Conservation (phyloP, 352 stramenopile species). For the Pythium sukuiense region DNA sequence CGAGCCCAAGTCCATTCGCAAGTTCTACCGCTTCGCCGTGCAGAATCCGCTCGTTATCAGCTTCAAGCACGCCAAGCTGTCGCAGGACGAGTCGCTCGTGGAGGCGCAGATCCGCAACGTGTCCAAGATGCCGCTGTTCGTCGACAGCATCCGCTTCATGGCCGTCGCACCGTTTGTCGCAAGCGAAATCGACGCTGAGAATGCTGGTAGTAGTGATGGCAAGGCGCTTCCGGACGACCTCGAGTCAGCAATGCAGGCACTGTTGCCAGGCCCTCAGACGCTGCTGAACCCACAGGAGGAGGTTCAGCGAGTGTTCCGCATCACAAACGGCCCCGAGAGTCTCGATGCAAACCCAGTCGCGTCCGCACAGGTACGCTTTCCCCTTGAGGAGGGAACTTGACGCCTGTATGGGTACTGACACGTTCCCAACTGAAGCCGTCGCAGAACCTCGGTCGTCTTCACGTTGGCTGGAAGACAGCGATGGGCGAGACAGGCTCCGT, state of each 20-base stretch:
- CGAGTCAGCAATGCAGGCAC: slow-evolving; percentile 21
- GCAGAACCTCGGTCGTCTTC: slow-evolving; percentile 68
- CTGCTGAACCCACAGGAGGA: slow-evolving; percentile 80
- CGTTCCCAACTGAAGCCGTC: slow-evolving; percentile 32
- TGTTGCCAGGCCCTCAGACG: slow-evolving; percentile 46
- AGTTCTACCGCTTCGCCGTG: slow-evolving; percentile 92
- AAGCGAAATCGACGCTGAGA: slow-evolving; percentile 37
- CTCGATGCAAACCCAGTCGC: slow-evolving; percentile 23
- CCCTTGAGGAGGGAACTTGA: neutral
- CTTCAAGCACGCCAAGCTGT: slow-evolving; percentile 71
- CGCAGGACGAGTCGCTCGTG: slow-evolving; percentile 53
- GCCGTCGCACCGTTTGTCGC: slow-evolving; percentile 56
- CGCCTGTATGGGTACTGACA: too few relatives aligned
- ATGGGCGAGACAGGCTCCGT: slow-evolving; percentile 80
- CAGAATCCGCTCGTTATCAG: slow-evolving; percentile 88
- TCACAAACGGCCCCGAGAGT: slow-evolving; percentile 38
- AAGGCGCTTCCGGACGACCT: slow-evolving; percentile 12
- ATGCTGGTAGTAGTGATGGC: neutral
- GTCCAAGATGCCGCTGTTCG: slow-evolving; percentile 74
- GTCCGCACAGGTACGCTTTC: neutral
- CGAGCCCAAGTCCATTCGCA: slow-evolving; percentile 85
- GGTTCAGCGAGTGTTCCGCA: slow-evolving; percentile 72
- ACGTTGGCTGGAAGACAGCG: slow-evolving; percentile 82
- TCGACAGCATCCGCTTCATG: slow-evolving; percentile 83
- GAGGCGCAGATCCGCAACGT: slow-evolving; percentile 85